Percentiles rank a stretch among this genome's conserved stretches.
phyloP scores from a whole-genome alignment of 768 basidiomycete species.

The Xanthoconium stramineum region DNA sequence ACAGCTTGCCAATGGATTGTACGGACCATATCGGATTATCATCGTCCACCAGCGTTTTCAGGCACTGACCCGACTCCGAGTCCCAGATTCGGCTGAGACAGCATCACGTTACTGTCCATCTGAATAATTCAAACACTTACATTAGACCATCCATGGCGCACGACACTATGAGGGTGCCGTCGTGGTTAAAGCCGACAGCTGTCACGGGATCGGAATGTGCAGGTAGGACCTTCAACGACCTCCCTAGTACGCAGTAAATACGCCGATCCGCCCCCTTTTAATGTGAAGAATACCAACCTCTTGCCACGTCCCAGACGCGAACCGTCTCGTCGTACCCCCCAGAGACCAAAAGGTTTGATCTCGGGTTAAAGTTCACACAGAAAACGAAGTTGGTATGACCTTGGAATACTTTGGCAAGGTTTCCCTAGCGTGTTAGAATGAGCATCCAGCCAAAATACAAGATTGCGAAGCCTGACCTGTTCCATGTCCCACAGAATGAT shows the following conservation, averaged over 20 bases:
- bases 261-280: neutral
- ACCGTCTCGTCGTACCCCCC: conserved; percentile 97
- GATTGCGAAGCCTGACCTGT: conserved; percentile 37
- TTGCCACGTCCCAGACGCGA: conserved; percentile 92
- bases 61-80: conserved; percentile 92
- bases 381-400: conserved; percentile 96
- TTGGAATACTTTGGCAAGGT: conserved; percentile 60
- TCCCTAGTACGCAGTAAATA: conserved; percentile 46
- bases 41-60: conserved; percentile 95
- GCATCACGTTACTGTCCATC: neutral
- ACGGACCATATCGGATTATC: conserved; percentile 88
- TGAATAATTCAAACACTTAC: conserved; percentile 44
- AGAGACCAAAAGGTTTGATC: conserved; percentile 86
- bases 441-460: conserved; percentile 1
- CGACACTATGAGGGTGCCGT: conserved; percentile 92
- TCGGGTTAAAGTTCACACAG: conserved; percentile 88
- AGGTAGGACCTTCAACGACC: conserved; percentile 81
- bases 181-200: conserved; percentile 89
- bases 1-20: neutral
- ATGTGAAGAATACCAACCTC: conserved; percentile 48
- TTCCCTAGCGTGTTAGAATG: conserved; percentile 39
- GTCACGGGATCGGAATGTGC: conserved; percentile 98
- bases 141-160: conserved; percentile 97
- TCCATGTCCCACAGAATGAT: conserved; percentile 84
- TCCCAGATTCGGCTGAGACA: conserved; percentile 92